Evolutionary conservation across 768 basidiomycete genomes (phyloP), one percentile per base, ranked within the genome.

Genomic region (Candolleomyces aberdarensis): DNA sequence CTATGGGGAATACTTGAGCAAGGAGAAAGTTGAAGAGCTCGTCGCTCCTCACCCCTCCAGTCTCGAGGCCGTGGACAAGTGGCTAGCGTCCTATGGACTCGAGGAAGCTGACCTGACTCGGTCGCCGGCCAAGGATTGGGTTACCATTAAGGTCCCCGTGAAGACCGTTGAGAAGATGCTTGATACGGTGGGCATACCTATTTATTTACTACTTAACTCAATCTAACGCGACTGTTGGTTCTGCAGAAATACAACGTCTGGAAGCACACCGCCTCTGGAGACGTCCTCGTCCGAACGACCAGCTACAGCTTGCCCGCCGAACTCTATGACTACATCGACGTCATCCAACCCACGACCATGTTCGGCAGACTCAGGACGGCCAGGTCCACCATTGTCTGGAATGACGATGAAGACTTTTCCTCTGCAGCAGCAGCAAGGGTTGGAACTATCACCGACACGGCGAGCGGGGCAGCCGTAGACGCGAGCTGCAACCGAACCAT

Each of bases 341-440:
- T 90, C 22, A 75, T 91, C 31, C 87, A 90, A 62, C 89, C 89
- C 0, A 91, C 89, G 2, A 91, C 88, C 1, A 80, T 84, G 69
- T 91, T 91, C 65, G 75, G 78, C 48, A 79, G 79, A 59, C 71
- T 76, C 60, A 77, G 73, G 55, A 69, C 74, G 11, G 75, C 80
- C 64, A 76, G 66, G 63, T 76, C 78, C 6, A 81, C 77, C 0
- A 57, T 81, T 41, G 70, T 70, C 57, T 67, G 68, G 66, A 39
- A 57, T n/a, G 40, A 64, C 5, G 44, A 51, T 59, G 50, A 40
- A 14, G 65, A 66, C 7, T 3, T 17, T 19, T 17, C 36, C 52
- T 13, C 8, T 20, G 46, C 20, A 44, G 19, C 22, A 29, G 4
- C 32, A 29, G 26, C 52, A 7, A 54, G 39, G 15, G 17, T 31